These are phyloP conservation scores for Tetrapisispora namnaoensis DNA, from an alignment of 805 yeast species.

Conservation along the genomic window DNA sequence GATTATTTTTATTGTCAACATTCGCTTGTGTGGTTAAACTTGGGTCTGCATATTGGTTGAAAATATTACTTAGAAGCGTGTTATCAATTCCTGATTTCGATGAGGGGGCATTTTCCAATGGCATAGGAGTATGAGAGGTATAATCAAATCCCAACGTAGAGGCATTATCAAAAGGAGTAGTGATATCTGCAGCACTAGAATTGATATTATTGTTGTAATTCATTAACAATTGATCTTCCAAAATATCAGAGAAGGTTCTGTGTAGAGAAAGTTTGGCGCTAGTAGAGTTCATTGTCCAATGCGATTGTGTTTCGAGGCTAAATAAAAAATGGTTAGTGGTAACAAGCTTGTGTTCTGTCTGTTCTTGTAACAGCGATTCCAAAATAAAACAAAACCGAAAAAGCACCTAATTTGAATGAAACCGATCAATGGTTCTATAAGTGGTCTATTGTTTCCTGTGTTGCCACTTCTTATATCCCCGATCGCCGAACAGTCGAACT, in stretches of 20 bases:
- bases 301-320: too few relatives aligned
- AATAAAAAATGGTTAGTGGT: too few relatives aligned
- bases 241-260: slow-evolving; percentile 27
- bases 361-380: too few relatives aligned
- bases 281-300: slow-evolving; percentile 10
- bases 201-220: slow-evolving; percentile 11
- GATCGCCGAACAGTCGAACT: too few relatives aligned
- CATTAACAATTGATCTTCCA: slow-evolving; percentile 25
- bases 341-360: too few relatives aligned
- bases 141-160: background rate
- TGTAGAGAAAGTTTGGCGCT: slow-evolving; percentile 11
- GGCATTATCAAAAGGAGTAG: background rate
- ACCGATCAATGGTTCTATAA: too few relatives aligned
- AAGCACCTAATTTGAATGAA: background rate
- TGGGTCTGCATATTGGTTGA: slow-evolving; percentile 29
- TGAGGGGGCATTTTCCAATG: background rate
- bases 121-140: background rate
- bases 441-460: too few relatives aligned
- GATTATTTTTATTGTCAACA: slow-evolving; percentile 4
- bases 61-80: slow-evolving; percentile 5
- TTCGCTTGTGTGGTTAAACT: slow-evolving; percentile 24
- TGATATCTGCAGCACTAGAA: background rate
- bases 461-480: too few relatives aligned
- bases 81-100: background rate
- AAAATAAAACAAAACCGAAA: background rate